These are phyloP conservation scores for Talaromyces albobiverticillius DNA, from an alignment of 2,329 filamentous ascomycete genomes.

Conservation along the genomic window DNA sequence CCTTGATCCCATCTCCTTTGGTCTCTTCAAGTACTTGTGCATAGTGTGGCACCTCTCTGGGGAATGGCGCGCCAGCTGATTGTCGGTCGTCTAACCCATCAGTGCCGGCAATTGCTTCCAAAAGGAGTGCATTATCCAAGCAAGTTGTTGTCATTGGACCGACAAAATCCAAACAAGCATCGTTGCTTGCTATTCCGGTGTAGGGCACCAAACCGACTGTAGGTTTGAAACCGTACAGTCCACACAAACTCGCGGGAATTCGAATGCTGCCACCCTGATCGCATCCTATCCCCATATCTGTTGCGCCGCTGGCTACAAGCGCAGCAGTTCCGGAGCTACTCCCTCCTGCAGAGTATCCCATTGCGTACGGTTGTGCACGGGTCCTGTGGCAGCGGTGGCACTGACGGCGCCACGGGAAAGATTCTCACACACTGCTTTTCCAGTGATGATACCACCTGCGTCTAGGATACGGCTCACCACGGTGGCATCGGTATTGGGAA, in stretches of 20 bases:
- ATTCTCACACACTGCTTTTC: neutral
- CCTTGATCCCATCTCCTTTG: neutral
- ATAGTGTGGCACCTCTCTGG: neutral
- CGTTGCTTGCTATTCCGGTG: conserved; percentile 49
- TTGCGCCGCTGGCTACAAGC: neutral
- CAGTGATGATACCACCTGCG: neutral
- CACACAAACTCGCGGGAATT: neutral
- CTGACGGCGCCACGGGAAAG: neutral
- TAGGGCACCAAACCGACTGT: conserved; percentile 53
- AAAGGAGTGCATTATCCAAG: conserved; percentile 39
- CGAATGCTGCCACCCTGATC: neutral
- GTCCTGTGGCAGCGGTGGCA: neutral
- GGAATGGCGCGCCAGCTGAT: neutral
- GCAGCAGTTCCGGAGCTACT: neutral
- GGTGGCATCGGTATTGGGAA: neutral
- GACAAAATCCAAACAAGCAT: conserved; percentile 52
- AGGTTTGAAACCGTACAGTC: conserved; percentile 45
- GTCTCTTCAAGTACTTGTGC: neutral
- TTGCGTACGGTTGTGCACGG: neutral
- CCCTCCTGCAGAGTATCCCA: neutral
- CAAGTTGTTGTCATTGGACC: conserved; percentile 45
- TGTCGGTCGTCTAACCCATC: conserved; percentile 49
- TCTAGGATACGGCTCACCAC: neutral
- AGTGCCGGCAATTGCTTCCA: conserved; percentile 48
- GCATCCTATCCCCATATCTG: neutral